Base-by-base conservation (phyloP, 2,329 filamentous ascomycete species). In the Talaromyces islandicus region DNA sequence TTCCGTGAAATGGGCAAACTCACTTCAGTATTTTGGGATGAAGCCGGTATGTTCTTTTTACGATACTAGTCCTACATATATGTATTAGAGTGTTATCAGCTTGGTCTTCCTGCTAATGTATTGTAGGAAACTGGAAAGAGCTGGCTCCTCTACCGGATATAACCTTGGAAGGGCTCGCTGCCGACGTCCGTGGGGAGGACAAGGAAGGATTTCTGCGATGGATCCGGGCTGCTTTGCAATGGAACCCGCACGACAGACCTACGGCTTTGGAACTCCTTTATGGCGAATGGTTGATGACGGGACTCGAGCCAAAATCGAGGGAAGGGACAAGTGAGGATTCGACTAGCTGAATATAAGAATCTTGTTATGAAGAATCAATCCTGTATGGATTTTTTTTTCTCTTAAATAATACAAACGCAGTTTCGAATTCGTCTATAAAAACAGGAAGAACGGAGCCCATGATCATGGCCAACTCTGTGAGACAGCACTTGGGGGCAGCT, bases 201-300 rank as follows among this genome's bases (percentile, higher is more conserved):
- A 57, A 54, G 46, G 50, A n/a, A 48, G 46, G 50, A n/a, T 60
- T 46, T 19, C 12, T 57, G 46, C 54, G 54, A 30, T 57, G 54
- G 54, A n/a, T 60, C 12, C 54, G 30, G 11, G n/a, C 41, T 24
- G 32, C 46, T 21, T 51, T 56, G 21, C 21, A 32, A 46, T 57
- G 58, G 54, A 57, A 57, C 12, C 46, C 54, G 10, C 12, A 52
- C 14, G 43, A 57, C 11, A n/a, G 30, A 6, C 54, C 54, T 12
- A 53, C 32, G 7, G 54, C 54, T 25, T 4, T 46, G 19, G 48
- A 32, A 19, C 7, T 60, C 17, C 21, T 57, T 17, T 57, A 38
- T 9, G 48, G 54, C 30, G 59, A 48, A 10, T 60, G 54, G 48
- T 29, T 57, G 25, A 43, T 60, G 48, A 48, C 54, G 14, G 48